Conservation (phyloP, 2,329 filamentous ascomycete genomes). For the Fusarium sp. region DNA sequence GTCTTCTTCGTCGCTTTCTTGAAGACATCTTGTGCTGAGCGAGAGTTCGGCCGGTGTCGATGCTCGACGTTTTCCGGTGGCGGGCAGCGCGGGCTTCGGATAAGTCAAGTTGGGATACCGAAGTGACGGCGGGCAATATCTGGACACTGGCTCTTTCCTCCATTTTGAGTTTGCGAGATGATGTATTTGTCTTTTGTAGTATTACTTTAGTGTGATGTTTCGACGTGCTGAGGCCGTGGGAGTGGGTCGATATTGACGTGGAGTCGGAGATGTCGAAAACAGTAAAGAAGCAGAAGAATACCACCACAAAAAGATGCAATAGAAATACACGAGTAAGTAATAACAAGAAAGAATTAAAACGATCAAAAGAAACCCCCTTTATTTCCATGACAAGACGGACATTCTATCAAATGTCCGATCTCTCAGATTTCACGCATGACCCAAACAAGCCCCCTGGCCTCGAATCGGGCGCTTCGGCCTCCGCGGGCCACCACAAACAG, state of each 20-base stretch:
- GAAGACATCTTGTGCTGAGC: background rate
- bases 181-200: background rate
- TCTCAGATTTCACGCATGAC: background rate
- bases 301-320: background rate
- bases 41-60: background rate
- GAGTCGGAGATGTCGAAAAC: background rate
- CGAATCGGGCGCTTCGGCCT: slow-evolving; percentile 11
- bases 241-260: background rate
- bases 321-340: background rate
- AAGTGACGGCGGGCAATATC: background rate
- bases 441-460: background rate
- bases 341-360: background rate
- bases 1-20: background rate
- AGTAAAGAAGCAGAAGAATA: background rate
- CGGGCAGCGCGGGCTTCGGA: background rate
- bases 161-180: background rate
- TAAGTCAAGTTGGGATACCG: background rate
- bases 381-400: background rate
- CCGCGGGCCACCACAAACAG: slow-evolving; percentile 6
- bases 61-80: background rate
- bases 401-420: background rate
- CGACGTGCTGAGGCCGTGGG: background rate
- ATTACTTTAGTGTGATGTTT: background rate
- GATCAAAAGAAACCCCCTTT: background rate
- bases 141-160: background rate